phyloP scores from a whole-genome alignment of 164 flowering plant species.

The Vitis riparia region DNA sequence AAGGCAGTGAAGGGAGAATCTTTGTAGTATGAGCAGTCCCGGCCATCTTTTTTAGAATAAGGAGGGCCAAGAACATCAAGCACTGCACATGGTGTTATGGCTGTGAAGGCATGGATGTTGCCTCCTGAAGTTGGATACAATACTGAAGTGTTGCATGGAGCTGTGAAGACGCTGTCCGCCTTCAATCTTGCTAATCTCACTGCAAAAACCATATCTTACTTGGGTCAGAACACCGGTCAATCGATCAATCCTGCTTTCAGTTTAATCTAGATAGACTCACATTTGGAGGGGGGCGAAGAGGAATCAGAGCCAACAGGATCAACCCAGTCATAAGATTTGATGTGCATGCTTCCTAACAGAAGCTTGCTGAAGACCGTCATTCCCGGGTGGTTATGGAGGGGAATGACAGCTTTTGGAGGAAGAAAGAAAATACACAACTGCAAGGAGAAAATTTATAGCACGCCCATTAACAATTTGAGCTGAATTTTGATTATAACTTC shows the following conservation, averaged over 20 bases:
- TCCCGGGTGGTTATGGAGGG: slow-evolving; percentile 91
- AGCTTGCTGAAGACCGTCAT: slow-evolving; percentile 96
- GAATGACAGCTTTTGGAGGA: slow-evolving; percentile 71
- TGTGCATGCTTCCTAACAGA: slow-evolving; percentile 77
- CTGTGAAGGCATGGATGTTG: slow-evolving; percentile 84
- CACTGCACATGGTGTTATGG: slow-evolving; percentile 77
- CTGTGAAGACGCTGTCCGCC: slow-evolving; percentile 52
- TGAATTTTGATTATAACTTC: not conserved
- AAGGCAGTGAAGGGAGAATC: slow-evolving; percentile 36
- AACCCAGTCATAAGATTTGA: slow-evolving; percentile 81
- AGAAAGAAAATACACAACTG: slow-evolving; percentile 83
- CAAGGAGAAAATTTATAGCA: slow-evolving; percentile 15
- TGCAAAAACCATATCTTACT: slow-evolving; percentile 25
- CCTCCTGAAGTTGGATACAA: slow-evolving; percentile 88
- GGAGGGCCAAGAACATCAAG: slow-evolving; percentile 96
- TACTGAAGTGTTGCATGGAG: slow-evolving; percentile 75
- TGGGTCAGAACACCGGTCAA: not conserved
- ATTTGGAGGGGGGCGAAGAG: slow-evolving; percentile 18
- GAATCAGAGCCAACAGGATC: slow-evolving; percentile 24
- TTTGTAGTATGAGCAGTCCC: slow-evolving; percentile 69
- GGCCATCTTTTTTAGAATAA: slow-evolving; percentile 68
- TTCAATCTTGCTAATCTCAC: slow-evolving; percentile 68
- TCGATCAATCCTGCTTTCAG: not conserved
- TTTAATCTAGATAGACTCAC: slow-evolving; percentile 32
- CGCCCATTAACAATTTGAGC: not conserved